Conservation (phyloP, 208 protist genomes). For the Eutreptiella sp. region DNA sequence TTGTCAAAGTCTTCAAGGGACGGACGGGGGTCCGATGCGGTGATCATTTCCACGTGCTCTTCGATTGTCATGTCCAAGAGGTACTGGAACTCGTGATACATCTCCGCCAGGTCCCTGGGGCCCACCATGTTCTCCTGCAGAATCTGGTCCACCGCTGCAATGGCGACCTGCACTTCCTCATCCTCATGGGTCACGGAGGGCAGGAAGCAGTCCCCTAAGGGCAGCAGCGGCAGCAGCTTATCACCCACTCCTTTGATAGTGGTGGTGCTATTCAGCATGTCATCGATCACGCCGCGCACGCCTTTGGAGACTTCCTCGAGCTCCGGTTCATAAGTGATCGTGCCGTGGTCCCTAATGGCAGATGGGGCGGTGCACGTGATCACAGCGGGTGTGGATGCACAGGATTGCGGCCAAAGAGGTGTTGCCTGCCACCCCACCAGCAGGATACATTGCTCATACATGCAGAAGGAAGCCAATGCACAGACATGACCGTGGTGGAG, state of each 20-base stretch:
- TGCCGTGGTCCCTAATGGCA: constrained; percentile 41
- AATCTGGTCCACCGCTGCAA: constrained; percentile 47
- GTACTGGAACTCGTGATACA: constrained; percentile 82
- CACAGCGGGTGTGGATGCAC: no score
- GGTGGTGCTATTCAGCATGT: constrained; percentile 64
- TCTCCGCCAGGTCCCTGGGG: constrained; percentile 67
- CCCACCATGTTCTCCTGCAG: constrained; percentile 64
- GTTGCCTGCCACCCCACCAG: no score
- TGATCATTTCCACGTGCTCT: constrained; percentile 41
- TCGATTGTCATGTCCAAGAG: constrained; percentile 51
- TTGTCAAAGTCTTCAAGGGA: constrained; percentile 69
- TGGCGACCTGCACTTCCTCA: constrained; percentile 50
- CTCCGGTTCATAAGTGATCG: constrained; percentile 55
- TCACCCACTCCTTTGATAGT: constrained; percentile 71
- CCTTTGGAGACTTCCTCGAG: constrained; percentile 68
- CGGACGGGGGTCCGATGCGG: constrained; percentile 27
- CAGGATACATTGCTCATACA: no score
- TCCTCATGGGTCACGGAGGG: no score
- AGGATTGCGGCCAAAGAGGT: no score
- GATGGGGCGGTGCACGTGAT: no score
- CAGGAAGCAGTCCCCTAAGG: no score
- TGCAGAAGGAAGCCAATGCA: no score
- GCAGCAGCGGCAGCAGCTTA: constrained; percentile 79
- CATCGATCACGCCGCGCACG: constrained; percentile 68
- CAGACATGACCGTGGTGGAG: no score